Conservation (phyloP, 164 flowering plant species). For the Nymphaea thermarum region DNA sequence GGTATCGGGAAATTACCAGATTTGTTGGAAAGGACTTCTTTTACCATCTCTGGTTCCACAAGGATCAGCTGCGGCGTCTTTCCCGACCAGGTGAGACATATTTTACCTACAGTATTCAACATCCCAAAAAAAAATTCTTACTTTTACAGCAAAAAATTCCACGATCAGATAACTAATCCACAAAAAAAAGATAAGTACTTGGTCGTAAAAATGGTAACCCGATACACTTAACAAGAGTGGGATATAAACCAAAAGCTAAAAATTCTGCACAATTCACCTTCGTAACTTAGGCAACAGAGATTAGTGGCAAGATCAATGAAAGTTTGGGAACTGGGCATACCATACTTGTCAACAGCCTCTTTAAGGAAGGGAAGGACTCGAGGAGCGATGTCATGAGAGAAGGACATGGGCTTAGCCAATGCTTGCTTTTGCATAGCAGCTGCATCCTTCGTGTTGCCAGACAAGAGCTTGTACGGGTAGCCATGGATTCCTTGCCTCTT, state of each 20-base stretch:
- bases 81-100: conserved; percentile 6
- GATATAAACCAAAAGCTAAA: not conserved
- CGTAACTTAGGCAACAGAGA: not conserved
- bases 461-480: conserved; percentile 4
- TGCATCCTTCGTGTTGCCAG: conserved; percentile 8
- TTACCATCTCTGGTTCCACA: conserved; percentile 8
- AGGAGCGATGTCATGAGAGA: conserved; percentile 10
- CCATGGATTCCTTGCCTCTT: conserved; percentile 10
- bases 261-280: not conserved
- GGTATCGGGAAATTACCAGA: not conserved
- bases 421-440: conserved; percentile 1
- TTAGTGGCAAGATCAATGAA: not conserved
- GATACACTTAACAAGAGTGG: not conserved
- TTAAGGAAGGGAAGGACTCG: conserved; percentile 10
- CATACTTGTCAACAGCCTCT: conserved; percentile 6
- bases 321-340: not conserved
- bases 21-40: conserved; percentile 8
- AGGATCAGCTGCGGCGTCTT: conserved; percentile 5
- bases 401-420: conserved; percentile 10
- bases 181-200: not conserved
- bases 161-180: not conserved
- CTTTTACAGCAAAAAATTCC: not conserved
- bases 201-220: not conserved
- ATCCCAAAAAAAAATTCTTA: not conserved
- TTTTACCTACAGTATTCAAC: not conserved